phyloP scores from a whole-genome alignment of 108 stramenopile species.

The Chaetoceros tenuissimus region DNA sequence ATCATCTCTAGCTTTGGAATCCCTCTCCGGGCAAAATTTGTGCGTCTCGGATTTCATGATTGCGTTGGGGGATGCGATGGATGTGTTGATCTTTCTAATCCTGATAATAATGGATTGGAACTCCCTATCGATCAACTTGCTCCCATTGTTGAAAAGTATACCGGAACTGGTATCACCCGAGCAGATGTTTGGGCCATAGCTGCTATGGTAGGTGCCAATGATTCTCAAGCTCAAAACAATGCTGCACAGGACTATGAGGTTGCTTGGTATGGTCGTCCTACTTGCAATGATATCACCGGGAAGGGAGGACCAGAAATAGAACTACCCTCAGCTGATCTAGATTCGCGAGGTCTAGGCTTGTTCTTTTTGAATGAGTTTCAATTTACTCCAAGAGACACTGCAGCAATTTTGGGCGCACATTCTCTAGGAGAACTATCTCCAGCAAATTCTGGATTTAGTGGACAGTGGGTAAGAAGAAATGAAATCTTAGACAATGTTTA shows the following conservation, averaged over 20 bases:
- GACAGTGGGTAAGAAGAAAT: slow-evolving; percentile 9
- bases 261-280: slow-evolving; percentile 16
- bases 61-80: slow-evolving; percentile 47
- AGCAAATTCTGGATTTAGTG: slow-evolving; percentile 34
- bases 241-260: slow-evolving; percentile 21
- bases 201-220: slow-evolving; percentile 32
- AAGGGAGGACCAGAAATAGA: slow-evolving; percentile 16
- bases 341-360: slow-evolving; percentile 14
- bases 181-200: slow-evolving; percentile 50
- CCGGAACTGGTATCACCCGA: slow-evolving; percentile 14
- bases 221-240: slow-evolving; percentile 11
- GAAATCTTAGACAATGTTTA: slow-evolving; percentile 4
- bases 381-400: slow-evolving; percentile 27
- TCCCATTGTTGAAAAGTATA: slow-evolving; percentile 21
- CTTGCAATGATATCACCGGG: slow-evolving; percentile 4
- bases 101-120: slow-evolving; percentile 35
- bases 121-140: slow-evolving; percentile 30
- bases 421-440: slow-evolving; percentile 22
- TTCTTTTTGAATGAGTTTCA: slow-evolving; percentile 39
- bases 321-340: slow-evolving; percentile 10
- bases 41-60: slow-evolving; percentile 46
- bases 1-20: too few species aligned
- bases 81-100: slow-evolving; percentile 36
- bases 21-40: slow-evolving; percentile 22
- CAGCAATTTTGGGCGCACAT: slow-evolving; percentile 55